Evolutionary conservation across 2,329 filamentous ascomycete genomes (phyloP).

Genomic region (Cordyceps fumosorosea): DNA sequence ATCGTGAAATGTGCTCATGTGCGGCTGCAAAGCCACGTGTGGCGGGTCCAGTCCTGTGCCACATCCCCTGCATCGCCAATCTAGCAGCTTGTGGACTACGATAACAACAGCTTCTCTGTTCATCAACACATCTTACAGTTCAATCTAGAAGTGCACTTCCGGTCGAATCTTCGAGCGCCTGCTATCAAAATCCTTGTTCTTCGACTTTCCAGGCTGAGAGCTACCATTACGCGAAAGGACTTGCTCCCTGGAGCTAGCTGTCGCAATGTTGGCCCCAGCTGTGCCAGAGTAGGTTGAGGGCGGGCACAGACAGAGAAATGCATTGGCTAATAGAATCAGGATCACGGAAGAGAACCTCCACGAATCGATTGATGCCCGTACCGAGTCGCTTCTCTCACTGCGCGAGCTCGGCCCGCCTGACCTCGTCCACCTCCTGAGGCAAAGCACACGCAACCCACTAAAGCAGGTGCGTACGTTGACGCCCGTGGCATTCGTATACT

Average conservation of each 20-base stretch:
- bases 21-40: slow-evolving; percentile 6
- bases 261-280: slow-evolving; percentile 64
- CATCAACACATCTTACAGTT: background rate
- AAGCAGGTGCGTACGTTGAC: slow-evolving; percentile 41
- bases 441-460: slow-evolving; percentile 48
- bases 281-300: slow-evolving; percentile 60
- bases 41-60: slow-evolving; percentile 12
- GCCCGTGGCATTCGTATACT: background rate
- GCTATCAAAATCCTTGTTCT: background rate
- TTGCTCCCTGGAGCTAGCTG: slow-evolving; percentile 17
- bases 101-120: background rate
- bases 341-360: slow-evolving; percentile 90
- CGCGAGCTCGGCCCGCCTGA: slow-evolving; percentile 94
- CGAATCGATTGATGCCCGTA: slow-evolving; percentile 86
- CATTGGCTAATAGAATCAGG: slow-evolving; percentile 29
- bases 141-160: background rate
- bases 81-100: slow-evolving; percentile 6
- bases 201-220: background rate
- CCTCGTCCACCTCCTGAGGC: slow-evolving; percentile 88
- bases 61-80: slow-evolving; percentile 13
- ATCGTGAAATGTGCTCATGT: too few species aligned
- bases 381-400: slow-evolving; percentile 76
- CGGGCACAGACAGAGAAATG: slow-evolving; percentile 12
- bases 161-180: background rate
- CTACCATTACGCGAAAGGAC: slow-evolving; percentile 14